A percentile compares a stretch with the other conserved stretches of the same genome.
Conservation (phyloP, 257 asterid genomes). For the Ilex asprella region DNA sequence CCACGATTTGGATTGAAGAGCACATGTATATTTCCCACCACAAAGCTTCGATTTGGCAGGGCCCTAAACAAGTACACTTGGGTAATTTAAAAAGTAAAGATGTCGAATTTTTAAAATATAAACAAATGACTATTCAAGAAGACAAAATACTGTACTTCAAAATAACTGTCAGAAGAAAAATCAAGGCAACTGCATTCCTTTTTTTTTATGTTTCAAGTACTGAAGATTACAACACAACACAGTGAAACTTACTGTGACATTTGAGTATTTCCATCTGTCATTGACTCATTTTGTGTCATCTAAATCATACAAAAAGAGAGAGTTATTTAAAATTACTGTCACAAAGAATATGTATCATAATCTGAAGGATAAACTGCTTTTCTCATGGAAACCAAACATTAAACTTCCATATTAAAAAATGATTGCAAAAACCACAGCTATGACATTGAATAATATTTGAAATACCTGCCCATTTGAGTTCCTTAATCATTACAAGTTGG, state of each 20-base stretch:
- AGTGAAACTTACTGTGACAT: slow-evolving; percentile 25
- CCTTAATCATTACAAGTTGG: too few relatives aligned
- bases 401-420: too few relatives aligned
- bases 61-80: slow-evolving; percentile 25
- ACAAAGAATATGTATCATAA: background rate
- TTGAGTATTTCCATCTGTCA: slow-evolving; percentile 20
- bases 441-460: too few relatives aligned
- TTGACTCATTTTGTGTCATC: slow-evolving; percentile 42
- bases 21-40: slow-evolving; percentile 79
- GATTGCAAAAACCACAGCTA: too few relatives aligned
- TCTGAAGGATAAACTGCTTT: too few relatives aligned
- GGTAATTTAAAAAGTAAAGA: slow-evolving; percentile 11
- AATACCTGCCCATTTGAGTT: too few relatives aligned
- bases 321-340: background rate
- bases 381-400: too few relatives aligned
- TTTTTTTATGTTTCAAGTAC: background rate
- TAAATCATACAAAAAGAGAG: slow-evolving; percentile 17
- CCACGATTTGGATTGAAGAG: slow-evolving; percentile 90
- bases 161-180: background rate
- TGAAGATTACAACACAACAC: slow-evolving; percentile 9
- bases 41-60: slow-evolving; percentile 31
- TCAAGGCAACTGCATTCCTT: background rate
- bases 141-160: background rate
- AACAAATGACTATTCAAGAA: too few relatives aligned
- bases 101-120: background rate